phyloP scores from a whole-genome alignment of 257 asterid species.

The Penstemon davidsonii region DNA sequence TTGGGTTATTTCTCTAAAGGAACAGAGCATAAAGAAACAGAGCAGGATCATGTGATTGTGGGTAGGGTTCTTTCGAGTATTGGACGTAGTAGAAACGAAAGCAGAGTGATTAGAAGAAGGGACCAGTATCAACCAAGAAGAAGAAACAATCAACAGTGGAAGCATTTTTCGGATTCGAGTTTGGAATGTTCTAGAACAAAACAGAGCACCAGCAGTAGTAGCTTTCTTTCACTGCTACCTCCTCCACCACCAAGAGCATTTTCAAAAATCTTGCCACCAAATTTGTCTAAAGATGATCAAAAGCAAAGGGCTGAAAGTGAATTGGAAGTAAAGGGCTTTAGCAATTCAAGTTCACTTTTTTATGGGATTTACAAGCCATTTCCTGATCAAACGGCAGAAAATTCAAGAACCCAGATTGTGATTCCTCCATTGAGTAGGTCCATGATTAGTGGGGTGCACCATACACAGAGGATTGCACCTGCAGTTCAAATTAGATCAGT shows the following conservation, averaged over 20 bases:
- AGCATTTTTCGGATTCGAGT: constrained; percentile 19
- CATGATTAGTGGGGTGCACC: constrained; percentile 16
- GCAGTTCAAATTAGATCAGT: constrained; percentile 63
- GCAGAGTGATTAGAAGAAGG: constrained; percentile 37
- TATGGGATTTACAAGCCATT: neutral
- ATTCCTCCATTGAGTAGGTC: constrained; percentile 22
- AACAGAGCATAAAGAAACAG: constrained; percentile 1
- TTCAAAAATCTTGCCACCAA: constrained; percentile 46
- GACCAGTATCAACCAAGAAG: constrained; percentile 33
- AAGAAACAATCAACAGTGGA: constrained; percentile 27
- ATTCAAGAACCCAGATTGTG: neutral
- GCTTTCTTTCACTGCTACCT: constrained; percentile 46
- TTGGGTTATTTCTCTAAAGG: constrained; percentile 29
- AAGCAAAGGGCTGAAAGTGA: constrained; percentile 10
- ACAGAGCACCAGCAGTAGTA: constrained; percentile 20
- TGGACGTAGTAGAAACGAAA: constrained; percentile 24
- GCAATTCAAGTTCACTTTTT: constrained; percentile 19
- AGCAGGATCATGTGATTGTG: constrained; percentile 19
- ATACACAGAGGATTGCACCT: constrained; percentile 44
- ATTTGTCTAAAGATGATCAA: constrained; percentile 17
- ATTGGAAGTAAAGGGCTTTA: neutral
- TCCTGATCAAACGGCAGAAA: constrained; percentile 1
- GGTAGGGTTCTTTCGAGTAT: constrained; percentile 24
- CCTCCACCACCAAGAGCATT: constrained; percentile 49
- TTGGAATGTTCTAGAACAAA: constrained; percentile 21